Base-by-base conservation (phyloP, 257 asterid genomes). In the Penstemon davidsonii region DNA sequence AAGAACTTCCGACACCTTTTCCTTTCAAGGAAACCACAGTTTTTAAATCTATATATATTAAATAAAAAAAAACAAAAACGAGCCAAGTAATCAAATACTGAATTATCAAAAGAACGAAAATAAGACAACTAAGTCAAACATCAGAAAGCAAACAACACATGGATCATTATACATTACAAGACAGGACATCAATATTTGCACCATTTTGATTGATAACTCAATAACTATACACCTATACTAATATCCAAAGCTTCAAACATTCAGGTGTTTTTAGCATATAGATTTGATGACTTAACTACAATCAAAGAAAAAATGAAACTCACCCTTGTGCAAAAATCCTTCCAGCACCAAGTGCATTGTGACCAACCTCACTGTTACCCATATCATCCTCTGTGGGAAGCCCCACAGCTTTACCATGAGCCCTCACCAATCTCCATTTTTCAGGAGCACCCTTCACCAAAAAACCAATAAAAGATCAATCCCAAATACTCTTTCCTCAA, bases 351-450 rank as follows among this genome's bases (percentile, higher is more conserved):
- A 93, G 97, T 63, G 99, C 99, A 76, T 93, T 93, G 85, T 93
- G 99, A 4, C 99, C 99, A 64, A 93, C 99, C 76, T 93, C 99
- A 78, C 99, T 93, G 49, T 93, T 93, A 15, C 99, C 99, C 99
- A 93, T 90, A 75, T 93, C 99, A 77, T 93, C 99, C 11, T 93
- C 97, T 6, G 99, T 86, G 55, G 99, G 99, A 66, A 93, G 71
- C 65, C 99, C 99, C 73, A 93, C 99, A 0, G 99, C 99, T 51
- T 45, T 84, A 51, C 99, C 99, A 52, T 93, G 97, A 47, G 99
- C 97, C 84, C 70, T 87, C 77, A 93, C 87, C 87, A 93, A 80
- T 81, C 99, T 93, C 99, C 99, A 93, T 56, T 61, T 85, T 7
- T 90, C 96, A 62, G 97, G 99, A 11, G 96, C 95, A 76, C 96